These are phyloP conservation scores for Lepidium campestre DNA, from an alignment of 441 rosid genomes.

Conservation along the genomic window DNA sequence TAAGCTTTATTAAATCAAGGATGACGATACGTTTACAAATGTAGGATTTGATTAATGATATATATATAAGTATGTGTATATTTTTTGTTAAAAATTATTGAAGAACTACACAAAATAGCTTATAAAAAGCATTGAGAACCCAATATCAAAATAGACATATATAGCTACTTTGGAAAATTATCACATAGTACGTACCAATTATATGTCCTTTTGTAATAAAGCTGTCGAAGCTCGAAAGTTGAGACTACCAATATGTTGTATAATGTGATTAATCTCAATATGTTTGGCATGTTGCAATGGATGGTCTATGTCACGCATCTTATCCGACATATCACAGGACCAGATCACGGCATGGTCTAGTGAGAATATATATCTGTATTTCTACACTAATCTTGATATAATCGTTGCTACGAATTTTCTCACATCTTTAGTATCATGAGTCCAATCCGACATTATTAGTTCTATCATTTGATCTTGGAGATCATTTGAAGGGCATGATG, in stretches of 20 bases:
- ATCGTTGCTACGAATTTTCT: neutral
- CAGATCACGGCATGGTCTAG: constrained; percentile 2
- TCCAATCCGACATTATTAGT: neutral
- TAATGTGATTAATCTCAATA: neutral
- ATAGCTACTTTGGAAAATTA: neutral
- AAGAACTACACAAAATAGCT: too few relatives aligned
- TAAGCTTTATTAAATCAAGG: neutral
- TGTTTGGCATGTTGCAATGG: constrained; percentile 11
- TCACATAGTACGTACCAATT: neutral
- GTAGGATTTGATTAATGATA: neutral
- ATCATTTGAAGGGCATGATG: neutral
- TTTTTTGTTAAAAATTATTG: neutral
- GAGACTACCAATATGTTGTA: neutral
- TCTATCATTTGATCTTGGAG: neutral
- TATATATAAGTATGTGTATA: neutral
- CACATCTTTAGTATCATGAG: neutral
- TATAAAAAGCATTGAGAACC: neutral
- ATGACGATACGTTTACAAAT: neutral
- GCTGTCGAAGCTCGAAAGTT: neutral
- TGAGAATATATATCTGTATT: neutral
- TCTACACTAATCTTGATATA: neutral
- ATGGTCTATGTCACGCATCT: constrained; percentile 8
- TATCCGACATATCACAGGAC: constrained; percentile 13
- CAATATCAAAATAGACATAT: neutral
- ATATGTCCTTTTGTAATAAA: neutral